These are phyloP conservation scores for Apiospora hydei DNA, from an alignment of 2,329 filamentous ascomycete genomes.

Conservation along the genomic window DNA sequence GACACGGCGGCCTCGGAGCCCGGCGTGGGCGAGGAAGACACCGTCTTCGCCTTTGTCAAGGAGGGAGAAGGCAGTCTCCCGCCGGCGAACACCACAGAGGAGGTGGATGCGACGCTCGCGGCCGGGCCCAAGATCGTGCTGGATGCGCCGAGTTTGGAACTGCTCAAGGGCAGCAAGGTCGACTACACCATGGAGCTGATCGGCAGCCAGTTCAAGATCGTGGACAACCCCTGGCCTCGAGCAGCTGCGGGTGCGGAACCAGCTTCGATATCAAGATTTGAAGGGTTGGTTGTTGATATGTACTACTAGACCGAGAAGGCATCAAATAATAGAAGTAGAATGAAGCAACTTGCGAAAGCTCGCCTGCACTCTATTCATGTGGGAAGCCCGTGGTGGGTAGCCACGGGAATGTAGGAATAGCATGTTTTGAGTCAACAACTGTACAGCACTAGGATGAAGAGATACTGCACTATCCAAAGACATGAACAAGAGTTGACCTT, in stretches of 20 bases:
- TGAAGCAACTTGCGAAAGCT: background rate
- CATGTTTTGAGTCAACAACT: background rate
- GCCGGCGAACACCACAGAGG: conserved; percentile 46
- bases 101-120: conserved; percentile 26
- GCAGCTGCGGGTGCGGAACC: conserved; percentile 95
- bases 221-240: conserved; percentile 89
- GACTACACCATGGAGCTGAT: conserved; percentile 92
- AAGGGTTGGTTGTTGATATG: conserved; percentile 27
- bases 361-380: background rate
- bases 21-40: conserved; percentile 74
- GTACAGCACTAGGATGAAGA: background rate
- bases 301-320: background rate
- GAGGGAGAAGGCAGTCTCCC: conserved; percentile 39
- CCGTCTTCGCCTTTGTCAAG: conserved; percentile 76
- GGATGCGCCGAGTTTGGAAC: conserved; percentile 84
- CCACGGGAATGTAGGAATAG: background rate
- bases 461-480: background rate
- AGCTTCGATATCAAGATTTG: conserved; percentile 91
- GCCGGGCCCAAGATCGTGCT: conserved; percentile 80
- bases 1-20: conserved; percentile 31
- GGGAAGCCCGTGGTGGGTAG: too few relatives aligned
- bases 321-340: background rate
- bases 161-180: conserved; percentile 92
- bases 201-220: conserved; percentile 93
- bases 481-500: background rate